Evolutionary conservation across 2,329 filamentous ascomycete genomes (phyloP), one percentile per base, ranked within the genome.

Genomic region (Diaporthe sp.): DNA sequence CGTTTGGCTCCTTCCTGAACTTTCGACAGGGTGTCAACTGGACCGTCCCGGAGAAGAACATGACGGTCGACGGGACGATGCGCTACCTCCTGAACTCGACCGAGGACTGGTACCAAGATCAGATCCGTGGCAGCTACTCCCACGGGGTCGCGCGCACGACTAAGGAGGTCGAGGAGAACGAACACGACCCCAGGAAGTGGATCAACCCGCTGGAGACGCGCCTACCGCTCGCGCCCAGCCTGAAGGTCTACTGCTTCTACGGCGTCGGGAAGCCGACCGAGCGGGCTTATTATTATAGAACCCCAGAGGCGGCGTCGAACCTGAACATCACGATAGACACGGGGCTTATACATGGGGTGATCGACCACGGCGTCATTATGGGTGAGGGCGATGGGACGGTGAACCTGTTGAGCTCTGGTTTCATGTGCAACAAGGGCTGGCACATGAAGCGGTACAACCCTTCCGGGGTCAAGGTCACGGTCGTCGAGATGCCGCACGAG

Each of bases 241-340:
- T 99, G 81, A 98, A 98, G 83, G 95, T 99, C 17, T 98, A 96
- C 85, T 98, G 97, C 85, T 98, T 99, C 87, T 98, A 99, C 82
- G 97, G 94, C 28, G 92, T 98, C 5, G 96, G 96, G 3, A 99
- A 98, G 83, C 93, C 94, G 4, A 98, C 96, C 0, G 96, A 99
- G 84, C 91, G 96, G 74, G 92, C 93, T 22, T 99, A 98, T 83
- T 99, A 94, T 83, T 99, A 99, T 85, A 93, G 94, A 44, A 82
- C 87, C 0, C 88, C 91, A 0, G 94, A 96, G 61, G 86, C 87
- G 15, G 91, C 94, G 12, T 92, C 91, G 9, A 92, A 90, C 25
- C 87, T 95, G 25, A 95, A 95, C 80, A 91, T 95, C 79, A 94
- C 92, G 3, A 94, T 94, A 53, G 93, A 95, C 80, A 94, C 92